Evolutionary conservation across 148 eudicot genomes (phyloP).

Genomic region (Dianthus caryophyllus): DNA sequence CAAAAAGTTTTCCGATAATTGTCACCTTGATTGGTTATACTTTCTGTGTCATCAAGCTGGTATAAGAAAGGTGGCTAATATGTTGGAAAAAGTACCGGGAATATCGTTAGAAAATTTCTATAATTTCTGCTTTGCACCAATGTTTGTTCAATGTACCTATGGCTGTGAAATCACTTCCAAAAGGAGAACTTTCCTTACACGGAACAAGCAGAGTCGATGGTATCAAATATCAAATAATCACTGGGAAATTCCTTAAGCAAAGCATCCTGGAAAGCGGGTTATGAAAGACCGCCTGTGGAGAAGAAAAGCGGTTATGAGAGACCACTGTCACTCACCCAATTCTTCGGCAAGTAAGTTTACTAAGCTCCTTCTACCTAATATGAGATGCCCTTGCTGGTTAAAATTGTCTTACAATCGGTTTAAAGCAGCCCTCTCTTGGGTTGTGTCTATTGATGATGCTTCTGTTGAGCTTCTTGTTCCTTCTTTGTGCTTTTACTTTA

Average conservation of each 20-base stretch:
- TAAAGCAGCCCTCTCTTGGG: too few relatives aligned
- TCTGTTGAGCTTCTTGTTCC: not conserved
- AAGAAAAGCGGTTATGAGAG: slow-evolving; percentile 63
- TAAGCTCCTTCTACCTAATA: not conserved
- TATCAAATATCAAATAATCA: slow-evolving; percentile 68
- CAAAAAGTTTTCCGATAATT: slow-evolving; percentile 62
- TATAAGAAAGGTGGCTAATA: slow-evolving; percentile 79
- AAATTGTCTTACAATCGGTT: too few relatives aligned
- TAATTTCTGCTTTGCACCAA: slow-evolving; percentile 96
- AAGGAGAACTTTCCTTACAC: slow-evolving; percentile 73
- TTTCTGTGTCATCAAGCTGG: slow-evolving; percentile 69
- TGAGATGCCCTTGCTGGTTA: not conserved
- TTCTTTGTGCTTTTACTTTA: not conserved
- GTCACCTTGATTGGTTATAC: slow-evolving; percentile 84
- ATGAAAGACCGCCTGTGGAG: too few relatives aligned
- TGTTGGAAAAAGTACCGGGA: slow-evolving; percentile 78
- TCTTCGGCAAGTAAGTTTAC: slow-evolving; percentile 50
- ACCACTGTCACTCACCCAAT: slow-evolving; percentile 59
- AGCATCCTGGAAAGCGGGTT: slow-evolving; percentile 85
- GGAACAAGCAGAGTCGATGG: slow-evolving; percentile 86
- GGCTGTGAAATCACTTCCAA: slow-evolving; percentile 87
- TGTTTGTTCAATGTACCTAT: slow-evolving; percentile 87
- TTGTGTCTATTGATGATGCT: too few relatives aligned
- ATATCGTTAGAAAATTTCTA: slow-evolving; percentile 85
- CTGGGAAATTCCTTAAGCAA: slow-evolving; percentile 71